Conservation (phyloP, 306 rosid genomes). For the Citrullus amarus region DNA sequence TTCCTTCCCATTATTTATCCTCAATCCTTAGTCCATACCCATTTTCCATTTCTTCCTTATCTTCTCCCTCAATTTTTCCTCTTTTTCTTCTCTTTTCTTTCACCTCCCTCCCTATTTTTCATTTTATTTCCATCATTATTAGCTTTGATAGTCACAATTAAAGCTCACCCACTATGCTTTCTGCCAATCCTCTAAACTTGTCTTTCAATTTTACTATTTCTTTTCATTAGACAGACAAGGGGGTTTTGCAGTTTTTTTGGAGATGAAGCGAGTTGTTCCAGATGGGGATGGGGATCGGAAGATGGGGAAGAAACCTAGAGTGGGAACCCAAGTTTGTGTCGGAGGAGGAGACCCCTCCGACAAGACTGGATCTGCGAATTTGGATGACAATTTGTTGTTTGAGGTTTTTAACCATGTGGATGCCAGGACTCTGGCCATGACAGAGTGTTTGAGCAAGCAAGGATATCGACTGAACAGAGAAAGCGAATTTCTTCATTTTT, state of each 20-base stretch:
- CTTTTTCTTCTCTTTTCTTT: neutral
- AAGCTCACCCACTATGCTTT: neutral
- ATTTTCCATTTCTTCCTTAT: neutral
- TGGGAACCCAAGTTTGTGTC: neutral
- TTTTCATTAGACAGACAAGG: neutral
- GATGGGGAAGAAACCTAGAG: constrained; percentile 48
- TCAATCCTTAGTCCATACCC: neutral
- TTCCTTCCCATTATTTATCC: constrained; percentile 2
- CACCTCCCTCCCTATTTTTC: neutral
- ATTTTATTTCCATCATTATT: neutral
- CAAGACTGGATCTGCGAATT: constrained; percentile 20
- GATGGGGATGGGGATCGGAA: constrained; percentile 41
- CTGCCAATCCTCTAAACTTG: too few species aligned
- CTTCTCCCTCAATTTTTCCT: too few species aligned
- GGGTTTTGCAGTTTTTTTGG: neutral
- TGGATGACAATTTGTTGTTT: constrained; percentile 69
- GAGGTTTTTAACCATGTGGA: constrained; percentile 94
- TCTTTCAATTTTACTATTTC: neutral
- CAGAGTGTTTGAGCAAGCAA: constrained; percentile 73
- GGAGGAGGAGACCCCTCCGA: neutral
- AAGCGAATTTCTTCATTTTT: too few species aligned
- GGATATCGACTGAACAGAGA: too few species aligned
- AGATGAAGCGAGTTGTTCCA: constrained; percentile 52
- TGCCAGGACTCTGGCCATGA: constrained; percentile 53
- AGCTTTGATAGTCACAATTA: neutral